These are phyloP conservation scores for Isoetes engelmannii DNA, from an alignment of 83 land plant species.

Conservation along the genomic window DNA sequence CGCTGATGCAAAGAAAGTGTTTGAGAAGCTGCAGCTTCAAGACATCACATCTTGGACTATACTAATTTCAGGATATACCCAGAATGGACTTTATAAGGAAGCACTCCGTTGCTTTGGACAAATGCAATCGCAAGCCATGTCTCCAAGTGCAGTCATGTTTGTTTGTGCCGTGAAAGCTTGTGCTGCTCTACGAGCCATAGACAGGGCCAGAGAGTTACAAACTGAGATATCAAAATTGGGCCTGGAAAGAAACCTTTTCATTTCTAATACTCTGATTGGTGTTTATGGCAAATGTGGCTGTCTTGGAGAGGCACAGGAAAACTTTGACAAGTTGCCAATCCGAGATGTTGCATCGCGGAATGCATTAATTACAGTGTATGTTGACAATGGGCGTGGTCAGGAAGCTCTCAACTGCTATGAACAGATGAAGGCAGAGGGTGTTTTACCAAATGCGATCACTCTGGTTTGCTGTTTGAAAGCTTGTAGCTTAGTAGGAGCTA, in stretches of 20 bases:
- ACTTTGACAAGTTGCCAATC: too few relatives aligned
- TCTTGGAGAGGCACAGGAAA: too few relatives aligned
- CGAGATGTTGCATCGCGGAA: too few relatives aligned
- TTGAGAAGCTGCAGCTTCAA: slow-evolving; percentile 1
- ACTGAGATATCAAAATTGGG: neutral
- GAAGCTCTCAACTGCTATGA: too few relatives aligned
- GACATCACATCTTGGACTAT: slow-evolving; percentile 4
- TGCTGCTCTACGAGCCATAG: neutral
- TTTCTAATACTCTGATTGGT: neutral
- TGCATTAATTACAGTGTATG: too few relatives aligned
- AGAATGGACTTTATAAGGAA: neutral
- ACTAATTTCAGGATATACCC: neutral
- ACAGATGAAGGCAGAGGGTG: too few relatives aligned
- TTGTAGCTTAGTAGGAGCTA: too few relatives aligned
- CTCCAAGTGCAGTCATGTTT: neutral
- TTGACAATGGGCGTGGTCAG: too few relatives aligned
- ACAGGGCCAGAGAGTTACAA: neutral
- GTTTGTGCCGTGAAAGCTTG: neutral
- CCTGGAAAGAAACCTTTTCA: too few relatives aligned
- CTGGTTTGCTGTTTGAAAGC: too few relatives aligned
- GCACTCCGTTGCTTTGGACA: neutral
- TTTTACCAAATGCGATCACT: too few relatives aligned
- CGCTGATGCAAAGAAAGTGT: slow-evolving; percentile 1
- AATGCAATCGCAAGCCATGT: neutral
- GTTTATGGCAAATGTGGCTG: neutral